phyloP scores from a whole-genome alignment of 441 rosid genomes.

The Melastoma candidum region DNA sequence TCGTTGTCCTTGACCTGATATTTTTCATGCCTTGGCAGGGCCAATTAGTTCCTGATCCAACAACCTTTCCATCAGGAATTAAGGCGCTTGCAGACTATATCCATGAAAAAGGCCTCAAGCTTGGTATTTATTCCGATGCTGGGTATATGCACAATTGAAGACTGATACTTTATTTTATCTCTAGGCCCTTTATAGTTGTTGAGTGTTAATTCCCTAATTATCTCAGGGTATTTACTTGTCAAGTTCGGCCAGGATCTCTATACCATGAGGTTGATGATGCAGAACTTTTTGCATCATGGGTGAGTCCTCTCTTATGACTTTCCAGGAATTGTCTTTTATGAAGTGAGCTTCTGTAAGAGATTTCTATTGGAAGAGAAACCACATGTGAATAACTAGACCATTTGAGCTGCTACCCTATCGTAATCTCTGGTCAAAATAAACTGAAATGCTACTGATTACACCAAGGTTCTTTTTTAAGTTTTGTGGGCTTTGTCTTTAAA shows the following conservation, averaged over 20 bases:
- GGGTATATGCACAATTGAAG: slow-evolving; percentile 51
- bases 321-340: background rate
- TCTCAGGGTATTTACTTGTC: slow-evolving; percentile 69
- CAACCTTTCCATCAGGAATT: slow-evolving; percentile 82
- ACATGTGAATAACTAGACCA: slow-evolving; percentile 4
- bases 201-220: slow-evolving; percentile 11
- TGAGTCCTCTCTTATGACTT: slow-evolving; percentile 28
- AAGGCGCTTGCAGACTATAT: slow-evolving; percentile 78
- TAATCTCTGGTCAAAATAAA: slow-evolving; percentile 5
- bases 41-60: slow-evolving; percentile 68
- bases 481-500: background rate
- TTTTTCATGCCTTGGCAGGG: slow-evolving; percentile 36
- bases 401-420: slow-evolving; percentile 13
- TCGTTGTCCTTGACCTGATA: slow-evolving; percentile 2
- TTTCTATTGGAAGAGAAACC: background rate
- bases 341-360: background rate
- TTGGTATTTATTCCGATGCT: slow-evolving; percentile 96
- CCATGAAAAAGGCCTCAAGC: slow-evolving; percentile 86
- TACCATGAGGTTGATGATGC: slow-evolving; percentile 80
- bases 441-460: slow-evolving; percentile 5
- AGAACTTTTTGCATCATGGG: slow-evolving; percentile 80
- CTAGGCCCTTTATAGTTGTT: background rate
- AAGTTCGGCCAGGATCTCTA: slow-evolving; percentile 96
- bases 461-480: slow-evolving; percentile 6
- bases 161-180: background rate